phyloP scores from a whole-genome alignment of 73 alveolate genomes.

The Paramecium octaurelia region DNA sequence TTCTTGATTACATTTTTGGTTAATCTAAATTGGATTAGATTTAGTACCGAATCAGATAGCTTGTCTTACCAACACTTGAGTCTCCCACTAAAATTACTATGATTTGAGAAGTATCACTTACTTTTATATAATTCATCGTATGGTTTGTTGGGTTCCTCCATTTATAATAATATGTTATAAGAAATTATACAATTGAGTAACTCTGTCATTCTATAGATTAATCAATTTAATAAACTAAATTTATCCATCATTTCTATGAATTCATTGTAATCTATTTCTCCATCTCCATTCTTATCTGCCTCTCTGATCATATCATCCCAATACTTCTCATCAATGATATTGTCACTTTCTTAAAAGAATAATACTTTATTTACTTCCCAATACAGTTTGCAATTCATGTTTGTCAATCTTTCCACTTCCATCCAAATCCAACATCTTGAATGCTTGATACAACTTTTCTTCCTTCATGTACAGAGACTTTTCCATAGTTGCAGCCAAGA shows the following conservation, averaged over 20 bases:
- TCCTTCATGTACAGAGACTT: constrained; percentile 57
- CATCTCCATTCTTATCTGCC: constrained; percentile 64
- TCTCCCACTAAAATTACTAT: constrained; percentile 82
- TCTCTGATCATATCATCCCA: constrained; percentile 57
- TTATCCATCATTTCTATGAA: constrained; percentile 63
- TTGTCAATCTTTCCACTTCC: constrained; percentile 68
- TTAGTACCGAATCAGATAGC: constrained; percentile 52
- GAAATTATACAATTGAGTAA: neutral
- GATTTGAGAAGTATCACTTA: neutral
- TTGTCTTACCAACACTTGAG: constrained; percentile 85
- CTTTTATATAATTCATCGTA: constrained; percentile 41
- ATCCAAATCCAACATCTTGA: constrained; percentile 65
- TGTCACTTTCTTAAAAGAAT: neutral
- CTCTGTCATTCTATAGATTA: neutral
- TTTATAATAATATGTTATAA: neutral
- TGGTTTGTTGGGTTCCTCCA: neutral
- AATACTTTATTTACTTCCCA: constrained; percentile 18
- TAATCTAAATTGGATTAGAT: neutral
- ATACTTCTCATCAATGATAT: constrained; percentile 22
- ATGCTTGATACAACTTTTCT: constrained; percentile 65
- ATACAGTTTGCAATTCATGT: constrained; percentile 48
- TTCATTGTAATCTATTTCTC: constrained; percentile 60
- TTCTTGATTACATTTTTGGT: constrained; percentile 48
- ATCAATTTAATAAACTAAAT: neutral
- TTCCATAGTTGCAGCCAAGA: constrained; percentile 70